phyloP scores from a whole-genome alignment of 2,329 filamentous ascomycete species.

The Metarhizium humberi region DNA sequence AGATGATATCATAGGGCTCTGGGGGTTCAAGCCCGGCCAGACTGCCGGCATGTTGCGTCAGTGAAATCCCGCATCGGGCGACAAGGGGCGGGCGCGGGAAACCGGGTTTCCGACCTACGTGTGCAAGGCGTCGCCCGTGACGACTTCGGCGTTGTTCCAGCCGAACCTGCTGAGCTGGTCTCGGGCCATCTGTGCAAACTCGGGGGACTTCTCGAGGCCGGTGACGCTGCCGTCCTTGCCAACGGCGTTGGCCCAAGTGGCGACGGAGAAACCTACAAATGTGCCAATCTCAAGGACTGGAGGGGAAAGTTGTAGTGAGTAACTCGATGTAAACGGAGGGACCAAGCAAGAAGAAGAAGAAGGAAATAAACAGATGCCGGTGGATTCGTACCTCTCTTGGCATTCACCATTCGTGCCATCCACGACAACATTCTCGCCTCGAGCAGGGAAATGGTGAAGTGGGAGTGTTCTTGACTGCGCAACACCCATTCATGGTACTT shows the following conservation, averaged over 20 bases:
- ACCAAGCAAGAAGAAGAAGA: no score
- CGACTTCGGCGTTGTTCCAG: neutral
- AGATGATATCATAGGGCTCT: conserved; percentile 36
- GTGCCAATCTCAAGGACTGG: conserved; percentile 3
- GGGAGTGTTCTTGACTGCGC: conserved; percentile 3
- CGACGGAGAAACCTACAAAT: conserved; percentile 5
- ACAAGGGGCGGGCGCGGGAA: neutral
- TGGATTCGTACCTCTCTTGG: conserved; percentile 4
- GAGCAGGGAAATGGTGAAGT: conserved; percentile 7
- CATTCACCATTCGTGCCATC: conserved; percentile 1
- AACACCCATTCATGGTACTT: conserved; percentile 5
- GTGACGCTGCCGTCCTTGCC: conserved; percentile 1
- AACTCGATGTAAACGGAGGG: neutral
- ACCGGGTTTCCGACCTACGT: neutral
- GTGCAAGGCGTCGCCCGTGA: neutral
- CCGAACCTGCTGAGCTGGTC: neutral
- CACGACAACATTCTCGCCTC: conserved; percentile 7
- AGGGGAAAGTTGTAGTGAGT: neutral
- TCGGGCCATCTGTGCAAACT: neutral
- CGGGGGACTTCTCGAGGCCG: conserved; percentile 3
- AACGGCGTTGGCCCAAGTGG: conserved; percentile 2
- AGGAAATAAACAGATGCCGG: neutral
- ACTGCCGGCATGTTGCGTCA: conserved; percentile 7
- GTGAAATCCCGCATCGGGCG: neutral
- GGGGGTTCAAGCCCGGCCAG: conserved; percentile 19